phyloP scores from a whole-genome alignment of 2,329 filamentous ascomycete genomes.

The Fusarium sp. region DNA sequence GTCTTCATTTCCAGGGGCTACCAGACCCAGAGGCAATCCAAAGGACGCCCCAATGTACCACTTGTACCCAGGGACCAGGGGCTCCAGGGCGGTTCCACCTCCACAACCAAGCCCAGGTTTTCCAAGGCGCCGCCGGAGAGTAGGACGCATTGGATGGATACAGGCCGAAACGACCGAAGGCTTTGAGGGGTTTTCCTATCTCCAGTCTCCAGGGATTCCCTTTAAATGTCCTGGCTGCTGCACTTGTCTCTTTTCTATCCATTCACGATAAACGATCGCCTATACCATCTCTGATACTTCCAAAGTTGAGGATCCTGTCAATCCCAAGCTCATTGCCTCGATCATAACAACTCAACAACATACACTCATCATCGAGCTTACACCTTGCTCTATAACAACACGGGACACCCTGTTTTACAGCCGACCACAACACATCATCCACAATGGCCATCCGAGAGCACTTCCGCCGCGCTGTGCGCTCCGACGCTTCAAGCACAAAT shows the following conservation, averaged over 20 bases:
- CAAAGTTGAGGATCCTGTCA: conserved; percentile 10
- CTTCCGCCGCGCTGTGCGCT: conserved; percentile 53
- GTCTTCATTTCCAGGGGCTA: conserved; percentile 1
- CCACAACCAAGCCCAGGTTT: conserved; percentile 35
- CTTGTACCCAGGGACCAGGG: conserved; percentile 24
- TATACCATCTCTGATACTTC: not conserved
- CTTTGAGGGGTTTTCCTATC: conserved; percentile 43
- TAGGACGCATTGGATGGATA: conserved; percentile 23
- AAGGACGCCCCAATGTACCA: conserved; percentile 17
- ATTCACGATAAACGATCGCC: conserved; percentile 22
- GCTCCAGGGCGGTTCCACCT: conserved; percentile 27
- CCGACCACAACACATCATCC: conserved; percentile 3
- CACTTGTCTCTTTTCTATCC: conserved; percentile 10
- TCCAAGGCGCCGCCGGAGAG: conserved; percentile 34
- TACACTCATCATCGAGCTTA: conserved; percentile 3
- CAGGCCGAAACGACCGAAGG: conserved; percentile 36
- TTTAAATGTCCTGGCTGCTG: conserved; percentile 35
- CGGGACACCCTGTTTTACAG: conserved; percentile 1
- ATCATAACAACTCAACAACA: not conserved
- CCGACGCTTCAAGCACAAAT: conserved; percentile 45
- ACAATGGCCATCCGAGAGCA: conserved; percentile 55
- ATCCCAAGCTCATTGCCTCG: conserved; percentile 11
- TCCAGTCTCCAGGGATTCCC: conserved; percentile 23
- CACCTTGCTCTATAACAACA: not conserved
- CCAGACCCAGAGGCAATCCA: conserved; percentile 12